Evolutionary conservation across 139 green algal species (phyloP), one percentile per base, ranked within the genome.

Genomic region (Eudorina sp.): DNA sequence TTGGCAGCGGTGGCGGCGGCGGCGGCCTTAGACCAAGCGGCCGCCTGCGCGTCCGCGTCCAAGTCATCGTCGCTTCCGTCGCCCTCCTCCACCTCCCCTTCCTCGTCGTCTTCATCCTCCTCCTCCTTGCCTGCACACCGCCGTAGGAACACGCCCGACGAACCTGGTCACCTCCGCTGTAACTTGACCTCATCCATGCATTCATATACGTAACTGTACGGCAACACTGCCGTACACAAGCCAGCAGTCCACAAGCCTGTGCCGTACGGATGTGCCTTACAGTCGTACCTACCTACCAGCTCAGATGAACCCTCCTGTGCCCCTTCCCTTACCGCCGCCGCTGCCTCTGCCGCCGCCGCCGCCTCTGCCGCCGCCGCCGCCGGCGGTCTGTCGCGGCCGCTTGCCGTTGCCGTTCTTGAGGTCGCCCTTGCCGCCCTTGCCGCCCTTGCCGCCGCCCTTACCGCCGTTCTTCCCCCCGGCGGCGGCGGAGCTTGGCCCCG

Each of bases 11-110:
- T 60, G 69, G 78, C 72, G 55, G 78, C 69, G 55, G 68, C 31
- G 53, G 69, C 82, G 7, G 68, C 66, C 41, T 68, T 80, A 8
- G 38, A 77, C 45, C 53, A 53, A 16, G 69, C 48, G 29, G 36
- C 45, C 14, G 70, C 62, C 62, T 78, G 60, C 29, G 19, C 70
- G 18, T 36, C 40, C 9, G 3, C 70, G 23, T 36, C 70, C 40
- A 2, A 60, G 29, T 84, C 66, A 21, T 88, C 89, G 6, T 53
- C 76, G 43, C 40, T 46, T 7, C 69, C 87, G 13, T 86, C 88
- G 14, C 23, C 46, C 21, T 76, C 31, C 41, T 79, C 62, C 29
- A 27, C 3, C 72, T 91, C 75, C 13, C 89, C 82, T 69, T 73
- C 73, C 64, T 91, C 58, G 34, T 82, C 55, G 55, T 69, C 69